phyloP scores from a whole-genome alignment of 1,284 basidiomycete genomes.

The Anthracocystis walkeri region DNA sequence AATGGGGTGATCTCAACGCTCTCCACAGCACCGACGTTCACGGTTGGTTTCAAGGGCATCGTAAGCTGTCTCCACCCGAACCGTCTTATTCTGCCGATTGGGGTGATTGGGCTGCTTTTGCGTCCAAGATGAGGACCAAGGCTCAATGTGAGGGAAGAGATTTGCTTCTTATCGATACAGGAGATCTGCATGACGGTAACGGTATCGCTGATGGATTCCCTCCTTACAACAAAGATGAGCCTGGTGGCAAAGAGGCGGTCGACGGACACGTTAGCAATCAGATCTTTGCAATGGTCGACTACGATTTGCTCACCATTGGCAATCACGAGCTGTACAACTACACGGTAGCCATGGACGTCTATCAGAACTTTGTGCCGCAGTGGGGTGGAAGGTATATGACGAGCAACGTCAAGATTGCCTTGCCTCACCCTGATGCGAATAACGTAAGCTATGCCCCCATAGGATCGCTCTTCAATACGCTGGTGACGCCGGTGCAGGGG shows the following conservation, averaged over 20 bases:
- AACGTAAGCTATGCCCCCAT: conserved; percentile 50
- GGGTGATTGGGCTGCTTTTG: conserved; percentile 69
- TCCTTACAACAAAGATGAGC: conserved; percentile 40
- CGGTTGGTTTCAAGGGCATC: conserved; percentile 70
- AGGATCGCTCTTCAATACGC: conserved; percentile 56
- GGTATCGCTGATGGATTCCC: conserved; percentile 66
- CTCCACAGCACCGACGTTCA: conserved; percentile 85
- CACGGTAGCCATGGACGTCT: conserved; percentile 80
- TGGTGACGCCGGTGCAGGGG: conserved; percentile 53
- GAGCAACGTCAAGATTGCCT: conserved; percentile 59
- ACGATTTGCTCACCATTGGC: conserved; percentile 86
- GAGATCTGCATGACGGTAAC: conserved; percentile 66
- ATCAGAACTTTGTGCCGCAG: conserved; percentile 80
- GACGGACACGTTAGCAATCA: conserved; percentile 65
- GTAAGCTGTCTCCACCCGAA: conserved; percentile 65
- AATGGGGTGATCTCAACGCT: conserved; percentile 82
- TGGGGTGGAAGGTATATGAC: conserved; percentile 65
- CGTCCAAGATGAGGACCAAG: conserved; percentile 61
- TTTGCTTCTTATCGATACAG: conserved; percentile 66
- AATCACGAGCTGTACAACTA: conserved; percentile 91
- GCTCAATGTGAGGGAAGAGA: conserved; percentile 62
- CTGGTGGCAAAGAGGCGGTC: conserved; percentile 49
- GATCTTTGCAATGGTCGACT: conserved; percentile 77
- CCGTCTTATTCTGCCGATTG: conserved; percentile 66
- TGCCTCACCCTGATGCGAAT: conserved; percentile 36